These are phyloP conservation scores for Cyanidiococcus yangmingshanensis DNA, from an alignment of 23 red algal genomes.

Conservation along the genomic window DNA sequence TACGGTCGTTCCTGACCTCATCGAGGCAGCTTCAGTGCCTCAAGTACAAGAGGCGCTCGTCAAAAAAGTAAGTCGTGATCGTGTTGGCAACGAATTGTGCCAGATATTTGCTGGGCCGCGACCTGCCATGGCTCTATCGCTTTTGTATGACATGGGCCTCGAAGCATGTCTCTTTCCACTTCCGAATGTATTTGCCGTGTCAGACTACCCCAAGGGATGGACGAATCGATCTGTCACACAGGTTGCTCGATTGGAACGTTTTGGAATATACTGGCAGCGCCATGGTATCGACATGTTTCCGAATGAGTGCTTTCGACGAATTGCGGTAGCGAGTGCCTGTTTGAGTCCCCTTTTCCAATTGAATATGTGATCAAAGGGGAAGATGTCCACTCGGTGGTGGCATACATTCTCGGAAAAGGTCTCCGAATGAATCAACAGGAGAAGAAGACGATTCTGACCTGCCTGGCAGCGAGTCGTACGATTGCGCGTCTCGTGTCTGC, in stretches of 20 bases:
- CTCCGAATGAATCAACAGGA: constrained; percentile 37
- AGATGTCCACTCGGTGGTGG: constrained; percentile 15
- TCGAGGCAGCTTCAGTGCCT: constrained; percentile 28
- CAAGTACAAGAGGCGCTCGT: constrained; percentile 58
- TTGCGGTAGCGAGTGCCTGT: constrained; percentile 21
- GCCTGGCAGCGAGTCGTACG: constrained; percentile 23
- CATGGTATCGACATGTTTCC: constrained; percentile 23
- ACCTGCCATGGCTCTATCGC: constrained; percentile 21
- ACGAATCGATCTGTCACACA: background rate
- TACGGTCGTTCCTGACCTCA: constrained; percentile 36
- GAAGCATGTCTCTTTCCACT: constrained; percentile 13
- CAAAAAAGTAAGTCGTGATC: constrained; percentile 71
- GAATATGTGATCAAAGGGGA: constrained; percentile 21
- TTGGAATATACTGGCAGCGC: constrained; percentile 10
- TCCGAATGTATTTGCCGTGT: background rate
- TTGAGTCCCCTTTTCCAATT: background rate
- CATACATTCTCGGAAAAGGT: constrained; percentile 38
- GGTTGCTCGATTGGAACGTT: constrained; percentile 16
- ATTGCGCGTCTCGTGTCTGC: constrained; percentile 17
- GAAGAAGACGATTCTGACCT: constrained; percentile 18
- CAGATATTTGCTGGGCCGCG: constrained; percentile 32
- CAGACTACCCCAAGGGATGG: background rate
- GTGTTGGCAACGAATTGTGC: constrained; percentile 60
- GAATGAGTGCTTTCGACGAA: constrained; percentile 23
- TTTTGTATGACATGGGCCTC: constrained; percentile 28